Evolutionary conservation across 192 early-diverging fungal species (phyloP).

Genomic region (Backusella circina): DNA sequence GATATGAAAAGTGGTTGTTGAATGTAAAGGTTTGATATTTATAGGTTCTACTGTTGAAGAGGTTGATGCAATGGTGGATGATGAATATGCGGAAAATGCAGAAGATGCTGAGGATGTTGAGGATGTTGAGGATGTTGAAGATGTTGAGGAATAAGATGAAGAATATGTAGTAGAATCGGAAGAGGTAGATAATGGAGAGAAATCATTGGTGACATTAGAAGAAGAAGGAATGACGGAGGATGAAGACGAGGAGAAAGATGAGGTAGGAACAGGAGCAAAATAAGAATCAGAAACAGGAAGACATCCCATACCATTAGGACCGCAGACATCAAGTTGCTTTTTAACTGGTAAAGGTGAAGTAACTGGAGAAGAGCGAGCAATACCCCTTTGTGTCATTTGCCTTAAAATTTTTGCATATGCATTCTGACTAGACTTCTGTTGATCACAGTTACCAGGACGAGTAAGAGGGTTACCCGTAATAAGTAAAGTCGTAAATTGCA

Average conservation of each 20-base stretch:
- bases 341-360: neutral
- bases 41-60: neutral
- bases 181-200: neutral
- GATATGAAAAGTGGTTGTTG: neutral
- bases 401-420: slow-evolving; percentile 15
- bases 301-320: slow-evolving; percentile 25
- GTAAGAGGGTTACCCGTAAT: slow-evolving; percentile 53
- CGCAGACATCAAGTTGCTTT: slow-evolving; percentile 10
- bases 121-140: neutral
- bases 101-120: neutral
- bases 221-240: neutral
- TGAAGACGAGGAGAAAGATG: neutral
- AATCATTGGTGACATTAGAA: neutral
- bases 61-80: neutral
- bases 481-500: slow-evolving; percentile 41
- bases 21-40: neutral
- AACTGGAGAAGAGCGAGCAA: neutral
- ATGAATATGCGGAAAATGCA: neutral
- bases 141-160: neutral
- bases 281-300: neutral
- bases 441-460: slow-evolving; percentile 31
- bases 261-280: neutral
- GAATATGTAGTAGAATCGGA: neutral
- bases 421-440: neutral
- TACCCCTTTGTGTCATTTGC: slow-evolving; percentile 24